phyloP scores from a whole-genome alignment of 225 moss, liverwort and hornwort genomes.

The Neckera pumila region DNA sequence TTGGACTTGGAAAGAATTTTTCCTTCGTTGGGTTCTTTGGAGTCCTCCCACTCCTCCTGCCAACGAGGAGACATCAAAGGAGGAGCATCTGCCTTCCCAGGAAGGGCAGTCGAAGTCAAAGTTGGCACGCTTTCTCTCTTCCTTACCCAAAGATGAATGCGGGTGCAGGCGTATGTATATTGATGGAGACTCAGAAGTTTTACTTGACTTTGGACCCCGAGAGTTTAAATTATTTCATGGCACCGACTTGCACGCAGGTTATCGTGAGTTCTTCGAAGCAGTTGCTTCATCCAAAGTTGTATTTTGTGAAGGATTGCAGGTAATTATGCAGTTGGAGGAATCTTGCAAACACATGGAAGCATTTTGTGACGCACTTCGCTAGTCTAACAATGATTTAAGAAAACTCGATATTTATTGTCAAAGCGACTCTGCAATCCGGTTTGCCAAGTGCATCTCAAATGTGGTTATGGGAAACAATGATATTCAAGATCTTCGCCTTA shows the following conservation, averaged over 20 bases:
- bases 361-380: not conserved
- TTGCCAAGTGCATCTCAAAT: no score
- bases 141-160: not conserved
- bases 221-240: no score
- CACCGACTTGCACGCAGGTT: no score
- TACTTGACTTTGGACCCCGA: accelerated
- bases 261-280: not conserved
- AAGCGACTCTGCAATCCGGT: no score
- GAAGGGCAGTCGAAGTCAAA: not conserved
- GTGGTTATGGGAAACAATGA: no score
- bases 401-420: not conserved
- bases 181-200: no score
- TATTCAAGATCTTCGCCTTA: no score
- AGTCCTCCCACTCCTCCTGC: not conserved
- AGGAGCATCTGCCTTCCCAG: not conserved
- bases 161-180: accelerated
- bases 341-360: not conserved
- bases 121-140: not conserved
- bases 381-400: not conserved
- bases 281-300: not conserved
- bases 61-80: not conserved
- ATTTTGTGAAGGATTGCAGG: accelerated
- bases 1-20: not conserved
- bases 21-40: not conserved
- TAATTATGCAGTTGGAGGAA: accelerated